phyloP scores from a whole-genome alignment of 768 basidiomycete species.

The Calocera cornea region DNA sequence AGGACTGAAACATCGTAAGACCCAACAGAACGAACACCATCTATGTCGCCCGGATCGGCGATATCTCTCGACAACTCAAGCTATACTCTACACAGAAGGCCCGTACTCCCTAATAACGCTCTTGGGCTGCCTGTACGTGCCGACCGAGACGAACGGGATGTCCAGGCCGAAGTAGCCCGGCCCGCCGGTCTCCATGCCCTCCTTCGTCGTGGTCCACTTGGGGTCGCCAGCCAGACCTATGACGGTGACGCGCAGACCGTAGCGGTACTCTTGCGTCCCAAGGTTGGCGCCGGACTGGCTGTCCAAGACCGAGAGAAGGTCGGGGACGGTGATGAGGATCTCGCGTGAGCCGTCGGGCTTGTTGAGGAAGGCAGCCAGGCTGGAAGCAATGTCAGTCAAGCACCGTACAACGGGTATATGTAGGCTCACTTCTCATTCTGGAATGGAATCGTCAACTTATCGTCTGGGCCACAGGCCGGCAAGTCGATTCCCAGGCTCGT shows the following conservation, averaged over 20 bases:
- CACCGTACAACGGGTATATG: not conserved
- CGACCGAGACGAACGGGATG: conserved; percentile 12
- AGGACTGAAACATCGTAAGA: not conserved
- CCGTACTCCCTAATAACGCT: conserved; percentile 37
- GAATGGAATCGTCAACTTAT: conserved; percentile 39
- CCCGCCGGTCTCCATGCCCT: conserved; percentile 40
- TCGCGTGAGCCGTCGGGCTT: conserved; percentile 18
- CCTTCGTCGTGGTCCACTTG: conserved; percentile 37
- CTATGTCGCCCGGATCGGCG: not conserved
- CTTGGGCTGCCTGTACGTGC: conserved; percentile 30
- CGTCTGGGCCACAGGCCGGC: not conserved
- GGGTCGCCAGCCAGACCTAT: conserved; percentile 36
- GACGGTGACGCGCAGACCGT: conserved; percentile 47
- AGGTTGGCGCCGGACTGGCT: conserved; percentile 47
- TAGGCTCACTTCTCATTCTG: conserved; percentile 47
- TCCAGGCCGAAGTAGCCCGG: conserved; percentile 40
- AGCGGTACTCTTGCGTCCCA: conserved; percentile 49
- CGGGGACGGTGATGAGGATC: conserved; percentile 46
- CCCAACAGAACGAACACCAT: not conserved
- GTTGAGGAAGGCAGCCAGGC: conserved; percentile 6
- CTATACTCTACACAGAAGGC: not conserved
- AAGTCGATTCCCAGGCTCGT: conserved; percentile 14
- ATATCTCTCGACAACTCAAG: not conserved
- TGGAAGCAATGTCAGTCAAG: not conserved
- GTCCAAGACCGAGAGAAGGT: conserved; percentile 51